Conservation (phyloP, 1,139 yeast genomes). For the Diutina scorzettiae region DNA sequence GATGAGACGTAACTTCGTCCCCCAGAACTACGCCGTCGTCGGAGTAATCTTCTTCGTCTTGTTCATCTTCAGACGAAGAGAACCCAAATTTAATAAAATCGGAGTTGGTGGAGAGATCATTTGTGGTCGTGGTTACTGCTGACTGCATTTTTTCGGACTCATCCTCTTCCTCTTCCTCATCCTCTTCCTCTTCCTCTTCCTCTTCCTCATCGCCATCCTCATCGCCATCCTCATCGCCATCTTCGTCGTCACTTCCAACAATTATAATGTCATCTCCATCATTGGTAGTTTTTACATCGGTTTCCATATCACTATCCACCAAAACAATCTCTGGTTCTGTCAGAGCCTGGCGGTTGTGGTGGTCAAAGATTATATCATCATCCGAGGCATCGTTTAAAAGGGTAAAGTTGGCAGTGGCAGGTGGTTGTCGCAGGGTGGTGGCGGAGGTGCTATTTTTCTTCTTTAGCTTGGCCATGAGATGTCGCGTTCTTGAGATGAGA, state of each 20-base stretch:
- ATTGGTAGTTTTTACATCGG: background rate
- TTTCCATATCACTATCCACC: background rate
- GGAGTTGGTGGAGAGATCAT: constrained; percentile 35
- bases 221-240: background rate
- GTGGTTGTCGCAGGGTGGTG: background rate
- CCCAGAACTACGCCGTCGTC: constrained; percentile 27
- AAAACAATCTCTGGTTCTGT: constrained; percentile 5
- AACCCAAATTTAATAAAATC: constrained; percentile 56
- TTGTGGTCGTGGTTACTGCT: constrained; percentile 9
- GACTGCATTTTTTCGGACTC: too few species aligned
- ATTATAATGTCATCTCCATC: background rate
- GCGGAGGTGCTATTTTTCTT: too few species aligned
- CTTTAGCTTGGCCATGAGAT: too few species aligned
- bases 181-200: background rate
- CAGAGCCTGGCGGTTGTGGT: constrained; percentile 3
- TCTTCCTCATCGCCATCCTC: background rate
- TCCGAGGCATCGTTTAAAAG: background rate
- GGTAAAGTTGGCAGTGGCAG: background rate
- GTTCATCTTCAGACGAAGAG: constrained; percentile 29
- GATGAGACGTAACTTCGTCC: constrained; percentile 20
- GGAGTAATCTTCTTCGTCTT: constrained; percentile 16
- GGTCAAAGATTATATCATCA: background rate
- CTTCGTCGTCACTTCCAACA: background rate
- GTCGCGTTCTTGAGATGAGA: too few species aligned
- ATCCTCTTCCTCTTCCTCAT: too few species aligned